phyloP scores from a whole-genome alignment of 768 basidiomycete genomes.

The Rhodotorula kratochvilovae region DNA sequence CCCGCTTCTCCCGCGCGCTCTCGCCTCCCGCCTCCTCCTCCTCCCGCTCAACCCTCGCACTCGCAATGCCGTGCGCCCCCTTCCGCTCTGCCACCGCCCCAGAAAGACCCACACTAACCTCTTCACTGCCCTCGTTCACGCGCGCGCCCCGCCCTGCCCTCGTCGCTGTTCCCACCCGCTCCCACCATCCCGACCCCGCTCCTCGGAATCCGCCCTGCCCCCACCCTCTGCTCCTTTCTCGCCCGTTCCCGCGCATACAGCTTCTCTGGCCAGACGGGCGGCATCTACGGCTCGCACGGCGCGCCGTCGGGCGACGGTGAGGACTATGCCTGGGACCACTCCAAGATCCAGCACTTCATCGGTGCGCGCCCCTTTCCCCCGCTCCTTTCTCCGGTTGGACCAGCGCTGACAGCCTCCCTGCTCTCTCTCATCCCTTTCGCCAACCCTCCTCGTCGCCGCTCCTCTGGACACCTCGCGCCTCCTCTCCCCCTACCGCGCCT shows the following conservation, averaged over 20 bases:
- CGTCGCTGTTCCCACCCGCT: not conserved
- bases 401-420: not conserved
- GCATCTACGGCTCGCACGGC: not conserved
- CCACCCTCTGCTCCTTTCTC: not conserved
- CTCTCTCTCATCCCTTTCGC: not conserved
- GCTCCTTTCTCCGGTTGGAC: too few species aligned
- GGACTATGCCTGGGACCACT: slow-evolving; percentile 37
- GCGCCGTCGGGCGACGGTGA: not conserved
- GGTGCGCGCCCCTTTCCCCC: slow-evolving; percentile 27
- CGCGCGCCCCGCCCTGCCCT: not conserved
- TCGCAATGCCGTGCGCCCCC: not conserved
- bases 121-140: not conserved
- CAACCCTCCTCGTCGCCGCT: too few species aligned
- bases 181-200: not conserved
- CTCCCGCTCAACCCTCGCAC: not conserved
- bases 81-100: too few species aligned
- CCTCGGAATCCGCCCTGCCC: not conserved
- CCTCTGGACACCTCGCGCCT: too few species aligned
- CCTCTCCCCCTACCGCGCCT: too few species aligned
- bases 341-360: slow-evolving; percentile 43
- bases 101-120: not conserved
- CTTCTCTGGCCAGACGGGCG: not conserved
- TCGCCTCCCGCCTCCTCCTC: not conserved
- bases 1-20: too few species aligned
- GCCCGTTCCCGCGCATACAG: not conserved